Evolutionary conservation across 345 rosid genomes (phyloP).

Genomic region (Ceriops decandra): DNA sequence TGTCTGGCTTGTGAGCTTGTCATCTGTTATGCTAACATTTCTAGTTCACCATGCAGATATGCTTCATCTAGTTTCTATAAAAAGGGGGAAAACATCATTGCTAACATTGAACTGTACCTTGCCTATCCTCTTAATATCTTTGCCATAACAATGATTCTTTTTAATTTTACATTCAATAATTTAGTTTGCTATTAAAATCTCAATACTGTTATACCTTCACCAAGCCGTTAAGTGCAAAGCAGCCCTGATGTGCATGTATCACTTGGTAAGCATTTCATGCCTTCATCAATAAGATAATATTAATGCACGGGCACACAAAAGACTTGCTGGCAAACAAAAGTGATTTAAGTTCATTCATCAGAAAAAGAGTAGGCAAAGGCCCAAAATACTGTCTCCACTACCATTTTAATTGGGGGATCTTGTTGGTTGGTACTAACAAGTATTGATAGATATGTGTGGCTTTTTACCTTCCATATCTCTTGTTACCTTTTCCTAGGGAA

Average conservation of each 20-base stretch:
- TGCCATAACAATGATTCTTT: no score
- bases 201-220: no score
- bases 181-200: no score
- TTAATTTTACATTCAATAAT: no score
- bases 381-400: background rate
- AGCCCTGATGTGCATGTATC: background rate
- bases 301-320: background rate
- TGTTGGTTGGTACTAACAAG: background rate
- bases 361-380: background rate
- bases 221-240: background rate
- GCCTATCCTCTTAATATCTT: no score
- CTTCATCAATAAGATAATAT: background rate
- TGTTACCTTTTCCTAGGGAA: background rate
- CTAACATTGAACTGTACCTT: no score
- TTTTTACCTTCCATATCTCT: background rate
- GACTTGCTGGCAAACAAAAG: background rate
- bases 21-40: no score
- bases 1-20: no score
- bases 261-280: background rate
- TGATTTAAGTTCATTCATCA: no score
- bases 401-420: background rate
- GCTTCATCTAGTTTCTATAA: no score
- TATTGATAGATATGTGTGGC: background rate
- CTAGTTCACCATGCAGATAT: no score
- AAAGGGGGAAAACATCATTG: no score